Base-by-base conservation (phyloP, 805 yeast species). In the Candida xiaguanensis region DNA sequence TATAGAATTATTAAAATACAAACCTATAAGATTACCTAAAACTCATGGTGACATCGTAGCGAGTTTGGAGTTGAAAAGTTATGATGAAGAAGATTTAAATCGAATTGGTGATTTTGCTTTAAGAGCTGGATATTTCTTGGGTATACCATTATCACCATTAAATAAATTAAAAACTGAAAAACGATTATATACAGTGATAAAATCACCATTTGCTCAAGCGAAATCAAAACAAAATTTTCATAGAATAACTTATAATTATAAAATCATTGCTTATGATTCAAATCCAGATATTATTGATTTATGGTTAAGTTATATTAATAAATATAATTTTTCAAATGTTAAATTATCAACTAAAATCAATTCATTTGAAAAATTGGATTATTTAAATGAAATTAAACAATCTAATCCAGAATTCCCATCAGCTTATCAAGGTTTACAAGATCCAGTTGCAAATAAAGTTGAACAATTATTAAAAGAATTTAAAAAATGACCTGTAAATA, bases 191-290 rank as follows among this genome's bases (percentile, higher is more conserved):
- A 93, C 99, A 0, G 96, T 93, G 31, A 89, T 84, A 53, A 78
- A 82, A 59, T 81, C 96, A 3, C 97, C 97, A 1, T 93, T 93
- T 59, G 96, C 85, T 15, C 93, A 87, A 56, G 95, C 97, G 38
- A 90, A 89, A 60, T 75, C 93, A 8, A 93, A 93, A 66, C 95
- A 91, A 67, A 93, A 91, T 70, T 93, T 85, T 65, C 85, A 86
- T 67, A 81, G 98, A 67, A 74, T 77, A 35, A 93, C 98, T 1
- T 85, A 78, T 59, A 79, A 82, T 51, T 78, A 95, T 46, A 59
- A 76, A 44, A 70, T 93, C 48, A 74, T 72, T 49, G 85, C 88
- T 20, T 89, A 78, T 73, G 98, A 93, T 60, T 77, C 96, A 13
- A 80, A 85, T 43, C 82, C 90, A 1, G 95, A 87, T 55, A 82